Conservation (phyloP, 192 early-diverging fungal species). For the Coemansia sp. region DNA sequence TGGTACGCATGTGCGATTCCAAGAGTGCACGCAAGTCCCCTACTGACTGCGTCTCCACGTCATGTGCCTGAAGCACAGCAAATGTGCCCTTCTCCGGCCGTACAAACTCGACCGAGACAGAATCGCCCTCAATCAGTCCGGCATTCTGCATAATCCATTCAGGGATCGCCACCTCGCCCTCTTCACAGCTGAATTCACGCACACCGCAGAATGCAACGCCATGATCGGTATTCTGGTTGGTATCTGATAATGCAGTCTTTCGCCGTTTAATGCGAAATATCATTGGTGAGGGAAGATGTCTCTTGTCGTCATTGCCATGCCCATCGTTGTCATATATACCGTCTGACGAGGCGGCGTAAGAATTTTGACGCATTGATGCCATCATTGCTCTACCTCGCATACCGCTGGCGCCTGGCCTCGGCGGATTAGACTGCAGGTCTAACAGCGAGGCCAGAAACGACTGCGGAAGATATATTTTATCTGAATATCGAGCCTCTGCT, state of each 20-base stretch:
- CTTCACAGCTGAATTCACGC: slow-evolving; percentile 66
- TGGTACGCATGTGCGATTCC: slow-evolving; percentile 64
- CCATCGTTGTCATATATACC: not conserved
- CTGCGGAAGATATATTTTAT: slow-evolving; percentile 38
- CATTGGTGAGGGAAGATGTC: slow-evolving; percentile 34
- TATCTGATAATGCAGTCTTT: not conserved
- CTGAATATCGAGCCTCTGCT: slow-evolving; percentile 9
- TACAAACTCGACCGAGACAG: slow-evolving; percentile 58
- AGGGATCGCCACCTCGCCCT: slow-evolving; percentile 53
- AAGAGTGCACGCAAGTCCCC: slow-evolving; percentile 58
- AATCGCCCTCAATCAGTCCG: slow-evolving; percentile 41
- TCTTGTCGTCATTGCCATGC: not conserved
- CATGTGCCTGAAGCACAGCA: slow-evolving; percentile 62
- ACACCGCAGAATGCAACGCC: slow-evolving; percentile 57
- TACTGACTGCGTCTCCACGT: not conserved
- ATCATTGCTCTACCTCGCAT: not conserved
- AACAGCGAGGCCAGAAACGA: slow-evolving; percentile 27
- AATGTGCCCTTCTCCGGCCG: slow-evolving; percentile 64
- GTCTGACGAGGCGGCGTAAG: not conserved
- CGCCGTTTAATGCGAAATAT: slow-evolving; percentile 24
- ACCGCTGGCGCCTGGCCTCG: not conserved
- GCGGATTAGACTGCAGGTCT: slow-evolving; percentile 4
- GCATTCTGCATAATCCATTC: slow-evolving; percentile 57
- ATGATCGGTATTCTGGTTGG: not conserved
- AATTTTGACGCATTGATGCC: no score